Base-by-base conservation (phyloP, 805 yeast species). In the Metahyphopichia silvanorum region DNA sequence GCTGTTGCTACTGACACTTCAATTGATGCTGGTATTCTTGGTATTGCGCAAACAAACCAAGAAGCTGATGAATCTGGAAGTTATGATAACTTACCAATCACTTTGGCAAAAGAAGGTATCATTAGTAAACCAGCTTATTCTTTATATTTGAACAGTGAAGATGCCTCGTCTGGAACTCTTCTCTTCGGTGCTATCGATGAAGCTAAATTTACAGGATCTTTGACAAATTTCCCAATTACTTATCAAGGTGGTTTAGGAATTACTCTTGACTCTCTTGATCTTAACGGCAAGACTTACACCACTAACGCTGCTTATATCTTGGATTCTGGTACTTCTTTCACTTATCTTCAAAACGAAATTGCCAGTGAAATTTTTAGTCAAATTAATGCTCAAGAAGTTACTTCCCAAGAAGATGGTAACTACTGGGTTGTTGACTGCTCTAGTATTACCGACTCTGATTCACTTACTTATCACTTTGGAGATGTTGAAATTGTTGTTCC, bases 351-450 rank as follows among this genome's bases (percentile, higher is more conserved):
- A n/a, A n/a, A n/a, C n/a, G n/a, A n/a, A n/a, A 40, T 38, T 70
- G 25, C 51, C 13, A 23, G 14, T 23, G 25, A n/a, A n/a, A n/a
- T n/a, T n/a, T n/a, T n/a, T n/a, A n/a, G 15, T n/a, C 25, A 12
- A 12, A 15, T 12, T n/a, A 26, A 28, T 5, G 29, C 35, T 5
- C 21, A 31, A 9, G 33, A 31, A 4, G 29, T 25, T 8, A 26
- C 18, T 17, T n/a, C n/a, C n/a, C n/a, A n/a, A n/a, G n/a, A n/a
- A n/a, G n/a, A n/a, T n/a, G n/a, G n/a, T n/a, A n/a, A n/a, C n/a
- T 69, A 67, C 29, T 82, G 77, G 47, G 21, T 59, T 6, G 49
- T 74, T 42, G 52, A 51, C 5, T 82, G 88, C n/a, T n/a, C n/a
- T n/a, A n/a, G n/a, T n/a, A n/a, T 51, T 38, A 34, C 31, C 23